Evolutionary conservation across 345 rosid species (phyloP).

Genomic region (Lumnitzera racemosa): DNA sequence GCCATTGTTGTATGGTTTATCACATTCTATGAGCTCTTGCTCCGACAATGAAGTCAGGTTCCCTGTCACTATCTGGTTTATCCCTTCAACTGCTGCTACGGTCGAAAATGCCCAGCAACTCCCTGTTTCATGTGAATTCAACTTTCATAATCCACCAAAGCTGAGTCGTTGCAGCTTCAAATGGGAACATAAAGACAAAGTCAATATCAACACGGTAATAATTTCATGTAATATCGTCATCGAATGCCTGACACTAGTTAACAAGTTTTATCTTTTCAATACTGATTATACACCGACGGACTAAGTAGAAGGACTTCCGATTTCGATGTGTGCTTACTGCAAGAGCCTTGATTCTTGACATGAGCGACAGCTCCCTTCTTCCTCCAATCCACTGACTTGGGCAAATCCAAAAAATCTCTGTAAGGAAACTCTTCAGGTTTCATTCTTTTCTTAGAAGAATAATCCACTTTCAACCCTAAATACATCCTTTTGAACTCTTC

Average conservation of each 20-base stretch:
- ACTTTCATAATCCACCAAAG: too few species aligned
- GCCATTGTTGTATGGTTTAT: constrained; percentile 37
- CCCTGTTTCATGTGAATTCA: constrained; percentile 14
- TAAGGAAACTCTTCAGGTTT: constrained; percentile 27
- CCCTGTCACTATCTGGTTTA: constrained; percentile 52
- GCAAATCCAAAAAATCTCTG: constrained; percentile 33
- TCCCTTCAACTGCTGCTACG: constrained; percentile 60
- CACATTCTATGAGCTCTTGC: constrained; percentile 58
- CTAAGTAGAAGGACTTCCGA: neutral
- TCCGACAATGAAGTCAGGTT: constrained; percentile 49
- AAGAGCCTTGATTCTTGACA: constrained; percentile 75
- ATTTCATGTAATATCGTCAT: too few species aligned
- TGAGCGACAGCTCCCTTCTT: constrained; percentile 62
- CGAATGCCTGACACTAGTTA: too few species aligned
- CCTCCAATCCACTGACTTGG: constrained; percentile 79
- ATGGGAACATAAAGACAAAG: too few species aligned
- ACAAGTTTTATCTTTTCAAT: too few species aligned
- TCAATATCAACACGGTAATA: too few species aligned
- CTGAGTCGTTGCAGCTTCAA: too few species aligned
- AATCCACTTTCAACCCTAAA: constrained; percentile 39
- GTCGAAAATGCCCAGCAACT: constrained; percentile 75
- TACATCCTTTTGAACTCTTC: constrained; percentile 68
- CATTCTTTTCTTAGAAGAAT: constrained; percentile 12
- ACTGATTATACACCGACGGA: too few species aligned
- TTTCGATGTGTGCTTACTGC: constrained; percentile 34